Conservation (phyloP, 2,329 filamentous ascomycete genomes). For the Ampelomyces quisqualis region DNA sequence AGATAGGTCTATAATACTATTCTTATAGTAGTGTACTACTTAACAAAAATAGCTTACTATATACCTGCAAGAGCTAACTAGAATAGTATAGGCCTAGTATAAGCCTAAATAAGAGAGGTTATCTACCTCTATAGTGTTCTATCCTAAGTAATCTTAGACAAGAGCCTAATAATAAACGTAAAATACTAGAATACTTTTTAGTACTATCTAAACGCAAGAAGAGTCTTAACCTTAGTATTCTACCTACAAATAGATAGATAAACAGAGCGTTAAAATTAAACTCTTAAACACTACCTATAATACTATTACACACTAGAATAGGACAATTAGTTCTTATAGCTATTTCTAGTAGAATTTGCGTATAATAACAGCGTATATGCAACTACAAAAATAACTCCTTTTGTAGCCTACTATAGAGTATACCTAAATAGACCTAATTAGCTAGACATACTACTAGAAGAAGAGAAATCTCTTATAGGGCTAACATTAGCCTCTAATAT, state of each 20-base stretch:
- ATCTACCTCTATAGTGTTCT: constrained; percentile 3
- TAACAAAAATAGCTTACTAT: constrained; percentile 4
- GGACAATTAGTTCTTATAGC: neutral
- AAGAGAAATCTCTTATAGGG: neutral
- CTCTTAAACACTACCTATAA: neutral
- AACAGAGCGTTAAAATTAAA: neutral
- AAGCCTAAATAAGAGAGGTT: neutral
- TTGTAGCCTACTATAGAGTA: neutral
- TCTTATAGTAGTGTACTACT: neutral
- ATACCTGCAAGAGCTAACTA: neutral
- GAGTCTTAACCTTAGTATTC: too few relatives aligned
- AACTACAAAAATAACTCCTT: neutral
- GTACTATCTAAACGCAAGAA: too few relatives aligned
- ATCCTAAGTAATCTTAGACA: neutral
- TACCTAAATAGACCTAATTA: neutral
- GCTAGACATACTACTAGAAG: neutral
- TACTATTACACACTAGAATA: neutral
- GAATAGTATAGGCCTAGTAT: constrained; percentile 1
- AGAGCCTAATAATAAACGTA: constrained; percentile 1
- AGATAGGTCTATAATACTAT: constrained; percentile 1
- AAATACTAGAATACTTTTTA: too few relatives aligned
- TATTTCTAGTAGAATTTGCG: neutral
- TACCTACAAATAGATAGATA: too few relatives aligned
- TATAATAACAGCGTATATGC: neutral
- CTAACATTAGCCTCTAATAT: too few relatives aligned